Conservation (phyloP, 2,329 filamentous ascomycete species). For the Endoconidiophora polonica region DNA sequence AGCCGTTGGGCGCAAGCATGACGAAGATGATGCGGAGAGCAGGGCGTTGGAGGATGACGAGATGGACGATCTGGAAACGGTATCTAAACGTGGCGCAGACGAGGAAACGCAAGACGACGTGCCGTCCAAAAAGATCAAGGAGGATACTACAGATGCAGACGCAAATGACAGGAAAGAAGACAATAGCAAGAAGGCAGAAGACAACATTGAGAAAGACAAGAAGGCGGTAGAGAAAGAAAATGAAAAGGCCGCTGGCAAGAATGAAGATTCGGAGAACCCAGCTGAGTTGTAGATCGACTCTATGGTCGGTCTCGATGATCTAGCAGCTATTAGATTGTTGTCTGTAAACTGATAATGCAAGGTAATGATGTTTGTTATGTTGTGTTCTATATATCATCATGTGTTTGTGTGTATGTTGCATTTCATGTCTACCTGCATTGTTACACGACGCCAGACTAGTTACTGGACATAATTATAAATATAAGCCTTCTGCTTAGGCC, state of each 20-base stretch:
- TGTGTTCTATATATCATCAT: too few species aligned
- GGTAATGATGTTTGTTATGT: too few species aligned
- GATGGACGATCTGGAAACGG: conserved; percentile 20
- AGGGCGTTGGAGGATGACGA: conserved; percentile 17
- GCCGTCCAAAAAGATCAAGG: conserved; percentile 32
- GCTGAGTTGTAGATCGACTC: too few species aligned
- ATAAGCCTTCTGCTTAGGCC: too few species aligned
- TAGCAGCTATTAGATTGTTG: too few species aligned
- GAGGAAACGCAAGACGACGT: conserved; percentile 23
- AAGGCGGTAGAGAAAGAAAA: not conserved
- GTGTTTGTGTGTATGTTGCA: too few species aligned
- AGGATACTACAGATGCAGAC: not conserved
- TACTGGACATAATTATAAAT: too few species aligned
- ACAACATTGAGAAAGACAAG: not conserved
- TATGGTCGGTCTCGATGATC: too few species aligned
- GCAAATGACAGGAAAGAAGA: not conserved
- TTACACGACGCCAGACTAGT: too few species aligned
- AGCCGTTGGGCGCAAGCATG: conserved; percentile 37
- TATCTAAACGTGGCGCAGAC: conserved; percentile 40
- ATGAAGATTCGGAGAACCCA: too few species aligned
- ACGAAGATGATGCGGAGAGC: conserved; percentile 17
- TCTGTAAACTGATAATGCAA: too few species aligned
- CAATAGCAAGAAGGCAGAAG: not conserved
- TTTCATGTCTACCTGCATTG: too few species aligned
- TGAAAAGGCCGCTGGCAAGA: not conserved